These are phyloP conservation scores for Macrolepiota dolichaula DNA, from an alignment of 768 basidiomycete genomes.

Conservation along the genomic window DNA sequence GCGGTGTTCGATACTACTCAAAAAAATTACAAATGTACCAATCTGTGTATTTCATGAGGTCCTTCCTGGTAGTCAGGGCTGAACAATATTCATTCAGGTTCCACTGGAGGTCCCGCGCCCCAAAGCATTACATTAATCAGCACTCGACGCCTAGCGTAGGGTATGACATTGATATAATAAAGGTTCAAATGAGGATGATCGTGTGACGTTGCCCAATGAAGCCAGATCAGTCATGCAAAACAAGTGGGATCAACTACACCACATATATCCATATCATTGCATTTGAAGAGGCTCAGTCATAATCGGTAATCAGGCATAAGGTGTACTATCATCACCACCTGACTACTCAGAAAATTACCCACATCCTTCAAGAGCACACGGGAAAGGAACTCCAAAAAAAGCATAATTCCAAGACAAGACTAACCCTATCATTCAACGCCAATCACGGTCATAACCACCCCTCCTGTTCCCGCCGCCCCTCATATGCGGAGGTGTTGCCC, in stretches of 20 bases:
- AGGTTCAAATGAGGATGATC: background rate
- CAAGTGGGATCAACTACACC: too few relatives aligned
- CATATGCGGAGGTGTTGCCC: constrained; percentile 10
- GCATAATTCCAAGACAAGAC: background rate
- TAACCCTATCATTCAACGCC: background rate
- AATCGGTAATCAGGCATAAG: too few relatives aligned
- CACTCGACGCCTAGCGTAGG: background rate
- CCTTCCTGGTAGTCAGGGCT: too few relatives aligned
- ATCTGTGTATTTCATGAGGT: background rate
- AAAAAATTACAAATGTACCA: background rate
- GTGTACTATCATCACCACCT: too few relatives aligned
- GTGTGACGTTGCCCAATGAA: background rate
- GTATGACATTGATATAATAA: background rate
- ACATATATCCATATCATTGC: too few relatives aligned
- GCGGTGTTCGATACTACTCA: too few relatives aligned
- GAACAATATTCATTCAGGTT: too few relatives aligned
- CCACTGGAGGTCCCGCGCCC: too few relatives aligned
- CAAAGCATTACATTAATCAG: background rate
- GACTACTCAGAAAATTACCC: background rate
- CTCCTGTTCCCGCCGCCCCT: constrained; percentile 1
- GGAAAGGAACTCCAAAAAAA: background rate
- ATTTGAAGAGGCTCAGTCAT: too few relatives aligned
- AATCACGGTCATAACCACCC: constrained; percentile 6
- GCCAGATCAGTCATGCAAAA: background rate
- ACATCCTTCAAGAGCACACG: background rate